Evolutionary conservation across 345 rosid species (phyloP), one percentile per base, ranked within the genome.

Genomic region (Salix exigua): DNA sequence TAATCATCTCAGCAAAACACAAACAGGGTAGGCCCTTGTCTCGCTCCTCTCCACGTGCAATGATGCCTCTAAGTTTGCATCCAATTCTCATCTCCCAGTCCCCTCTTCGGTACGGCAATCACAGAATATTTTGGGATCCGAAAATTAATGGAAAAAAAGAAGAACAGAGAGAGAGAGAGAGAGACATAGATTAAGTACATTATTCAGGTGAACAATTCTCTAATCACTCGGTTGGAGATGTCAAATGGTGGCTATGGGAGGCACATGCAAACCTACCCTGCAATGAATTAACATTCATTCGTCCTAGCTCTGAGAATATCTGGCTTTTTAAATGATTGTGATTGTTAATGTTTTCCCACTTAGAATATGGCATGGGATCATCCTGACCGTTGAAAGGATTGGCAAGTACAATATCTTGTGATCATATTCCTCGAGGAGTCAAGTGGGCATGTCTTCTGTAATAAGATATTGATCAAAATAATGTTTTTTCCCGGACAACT

Each of bases 41-140:
- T 26, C 17, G 10, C 66, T 72, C 73, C 70, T 37, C 37, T 38
- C 83, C 86, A 83, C 79, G 86, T 74, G 86, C 81, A 83, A 77
- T 77, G 80, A 77, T 80, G 83, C 81, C 63, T 73, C 70, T 40
- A 23, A 44, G 18, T 44, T 44, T 1, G 50, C 50, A 44, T 44
- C 50, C 4, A 44, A 44, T 44, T 44, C 17, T 14, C 50, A 44
- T 13, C 4, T 2, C 50, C 2, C 48, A 12, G 14, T 44, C 48
- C 48, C 48, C 50, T 9, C 62, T 14, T 40, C 65, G 60, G 80
- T 73, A 75, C 82, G 72, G 80, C 25, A 68, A 16, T 31, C 16
- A 5, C 50, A 44, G 50, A 38, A 5, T 19, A 30, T 46, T 42
- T 70, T 5, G 30, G 65, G 78, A 66, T 55, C 64, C 76, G 7